Conservation (phyloP, 805 yeast genomes). For the Isabelozyma pseudorhagii region DNA sequence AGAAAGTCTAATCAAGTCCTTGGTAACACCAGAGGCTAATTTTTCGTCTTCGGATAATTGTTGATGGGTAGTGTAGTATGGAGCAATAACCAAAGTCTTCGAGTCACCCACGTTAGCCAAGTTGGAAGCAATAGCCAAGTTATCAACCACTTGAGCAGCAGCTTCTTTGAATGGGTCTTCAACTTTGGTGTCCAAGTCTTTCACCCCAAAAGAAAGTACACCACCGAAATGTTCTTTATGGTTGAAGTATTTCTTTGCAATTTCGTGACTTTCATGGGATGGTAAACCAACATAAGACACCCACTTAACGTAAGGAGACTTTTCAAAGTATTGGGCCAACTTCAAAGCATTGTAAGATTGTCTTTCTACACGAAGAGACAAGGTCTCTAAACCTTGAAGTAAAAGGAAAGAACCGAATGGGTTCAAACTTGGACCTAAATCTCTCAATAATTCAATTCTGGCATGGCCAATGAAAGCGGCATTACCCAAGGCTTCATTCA, state of each 20-base stretch:
- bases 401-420: conserved; percentile 88
- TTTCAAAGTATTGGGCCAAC: conserved; percentile 74
- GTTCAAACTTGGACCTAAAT: conserved; percentile 83
- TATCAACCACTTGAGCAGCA: conserved; percentile 82
- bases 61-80: conserved; percentile 94
- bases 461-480: conserved; percentile 76
- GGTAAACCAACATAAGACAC: conserved; percentile 91
- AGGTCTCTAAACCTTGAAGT: conserved; percentile 90
- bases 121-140: conserved; percentile 80
- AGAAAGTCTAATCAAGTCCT: conserved; percentile 83
- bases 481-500: conserved; percentile 78
- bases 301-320: conserved; percentile 73
- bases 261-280: conserved; percentile 72
- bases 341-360: conserved; percentile 79
- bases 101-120: conserved; percentile 97
- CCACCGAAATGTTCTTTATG: conserved; percentile 71
- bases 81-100: conserved; percentile 92
- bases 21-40: conserved; percentile 78
- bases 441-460: conserved; percentile 84
- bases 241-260: conserved; percentile 76
- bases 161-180: conserved; percentile 67
- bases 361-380: conserved; percentile 91
- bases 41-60: conserved; percentile 84
- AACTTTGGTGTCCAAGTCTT: conserved; percentile 47
- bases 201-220: conserved; percentile 85